Conservation (phyloP, 2,329 filamentous ascomycete genomes). For the Emmonsia crescens region DNA sequence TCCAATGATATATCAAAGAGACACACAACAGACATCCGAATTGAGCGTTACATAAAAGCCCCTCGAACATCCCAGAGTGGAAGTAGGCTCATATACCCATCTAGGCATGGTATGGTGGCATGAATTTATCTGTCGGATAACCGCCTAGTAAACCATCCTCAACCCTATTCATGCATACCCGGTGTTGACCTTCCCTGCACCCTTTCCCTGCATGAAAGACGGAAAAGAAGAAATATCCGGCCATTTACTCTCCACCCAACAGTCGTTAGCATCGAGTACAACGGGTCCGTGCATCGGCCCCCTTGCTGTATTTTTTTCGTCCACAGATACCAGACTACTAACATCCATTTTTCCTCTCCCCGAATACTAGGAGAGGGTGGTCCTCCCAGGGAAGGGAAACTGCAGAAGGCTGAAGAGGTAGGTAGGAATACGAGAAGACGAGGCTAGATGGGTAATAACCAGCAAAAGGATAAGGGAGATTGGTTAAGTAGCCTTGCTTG, state of each 20-base stretch:
- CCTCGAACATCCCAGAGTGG: not conserved
- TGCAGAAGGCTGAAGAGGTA: not conserved
- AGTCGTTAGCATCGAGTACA: not conserved
- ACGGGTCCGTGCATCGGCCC: not conserved
- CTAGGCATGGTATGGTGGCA: not conserved
- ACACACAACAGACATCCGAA: not conserved
- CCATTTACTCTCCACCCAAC: not conserved
- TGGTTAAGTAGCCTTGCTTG: not conserved
- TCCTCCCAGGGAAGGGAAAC: not conserved
- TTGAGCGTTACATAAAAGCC: not conserved
- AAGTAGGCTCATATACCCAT: not conserved
- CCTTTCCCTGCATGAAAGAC: not conserved
- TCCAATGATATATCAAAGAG: not conserved
- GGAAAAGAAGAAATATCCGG: not conserved
- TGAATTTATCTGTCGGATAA: not conserved
- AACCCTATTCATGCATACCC: not conserved
- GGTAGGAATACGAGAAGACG: not conserved
- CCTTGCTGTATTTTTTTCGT: not conserved
- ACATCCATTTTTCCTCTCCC: not conserved
- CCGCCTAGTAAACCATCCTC: not conserved
- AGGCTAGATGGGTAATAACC: not conserved
- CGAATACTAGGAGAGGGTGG: not conserved
- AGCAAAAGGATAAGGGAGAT: not conserved
- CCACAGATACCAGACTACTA: not conserved
- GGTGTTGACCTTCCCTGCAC: not conserved